These are phyloP conservation scores for Limonomyces culmigenus DNA, from an alignment of 1,284 basidiomycete species.

Conservation along the genomic window DNA sequence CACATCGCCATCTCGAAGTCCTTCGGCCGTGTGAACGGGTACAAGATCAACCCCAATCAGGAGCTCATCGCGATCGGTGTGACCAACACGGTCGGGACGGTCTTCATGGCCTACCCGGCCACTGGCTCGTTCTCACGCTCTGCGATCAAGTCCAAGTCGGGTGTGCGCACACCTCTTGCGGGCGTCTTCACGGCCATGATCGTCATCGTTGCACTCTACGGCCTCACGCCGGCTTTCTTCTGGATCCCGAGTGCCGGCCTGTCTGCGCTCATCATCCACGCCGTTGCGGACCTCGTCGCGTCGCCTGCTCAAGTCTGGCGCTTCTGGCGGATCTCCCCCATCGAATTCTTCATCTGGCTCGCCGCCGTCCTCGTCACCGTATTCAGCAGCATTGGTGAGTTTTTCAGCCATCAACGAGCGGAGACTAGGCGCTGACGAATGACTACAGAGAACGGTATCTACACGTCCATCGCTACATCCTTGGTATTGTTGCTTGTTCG, in stretches of 20 bases:
- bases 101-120: constrained; percentile 88
- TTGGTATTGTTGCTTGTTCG: constrained; percentile 77
- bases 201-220: constrained; percentile 89
- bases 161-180: constrained; percentile 86
- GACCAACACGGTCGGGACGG: constrained; percentile 74
- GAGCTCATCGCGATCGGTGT: constrained; percentile 97
- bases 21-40: constrained; percentile 90
- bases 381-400: constrained; percentile 67
- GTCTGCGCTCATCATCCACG: constrained; percentile 91
- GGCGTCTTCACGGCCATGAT: constrained; percentile 80
- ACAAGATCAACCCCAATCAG: constrained; percentile 97
- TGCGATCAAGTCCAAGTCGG: constrained; percentile 90
- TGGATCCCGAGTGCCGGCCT: constrained; percentile 73
- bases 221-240: constrained; percentile 80
- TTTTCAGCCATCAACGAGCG: no score
- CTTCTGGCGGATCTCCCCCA: constrained; percentile 88
- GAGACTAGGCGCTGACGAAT: no score
- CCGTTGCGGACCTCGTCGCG: constrained; percentile 84
- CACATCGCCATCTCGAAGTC: constrained; percentile 95
- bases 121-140: constrained; percentile 98
- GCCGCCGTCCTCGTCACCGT: constrained; percentile 82
- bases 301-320: constrained; percentile 77
- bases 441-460: constrained; percentile 96
- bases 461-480: constrained; percentile 75
- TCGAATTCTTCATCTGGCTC: constrained; percentile 86